A percentile compares a stretch with the other conserved stretches of the same genome.
Evolutionary conservation across 2,329 filamentous ascomycete species (phyloP).

Genomic region (Phyllosticta paracitricarpa): DNA sequence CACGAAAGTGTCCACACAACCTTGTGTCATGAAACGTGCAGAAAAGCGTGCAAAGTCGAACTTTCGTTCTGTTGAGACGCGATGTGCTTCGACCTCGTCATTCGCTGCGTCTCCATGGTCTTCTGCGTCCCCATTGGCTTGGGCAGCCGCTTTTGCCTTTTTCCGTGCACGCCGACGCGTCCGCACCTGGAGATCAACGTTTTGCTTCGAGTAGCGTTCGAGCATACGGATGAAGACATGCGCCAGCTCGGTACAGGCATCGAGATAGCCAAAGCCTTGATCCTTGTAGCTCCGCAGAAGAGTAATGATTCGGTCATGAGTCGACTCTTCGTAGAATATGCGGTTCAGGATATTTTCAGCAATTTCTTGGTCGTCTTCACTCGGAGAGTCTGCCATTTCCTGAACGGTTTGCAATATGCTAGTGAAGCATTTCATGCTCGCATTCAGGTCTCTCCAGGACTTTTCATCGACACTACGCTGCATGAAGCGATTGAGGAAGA

Average conservation of each 20-base stretch:
- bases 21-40: slow-evolving; percentile 70
- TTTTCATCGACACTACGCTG: slow-evolving; percentile 71
- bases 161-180: slow-evolving; percentile 65
- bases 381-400: slow-evolving; percentile 73
- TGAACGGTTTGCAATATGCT: slow-evolving; percentile 88
- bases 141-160: slow-evolving; percentile 44
- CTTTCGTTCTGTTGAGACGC: slow-evolving; percentile 69
- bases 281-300: slow-evolving; percentile 83
- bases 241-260: slow-evolving; percentile 80
- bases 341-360: slow-evolving; percentile 93
- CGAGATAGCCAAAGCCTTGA: slow-evolving; percentile 86
- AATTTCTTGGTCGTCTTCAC: slow-evolving; percentile 94
- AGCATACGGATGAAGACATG: slow-evolving; percentile 89
- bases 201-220: slow-evolving; percentile 89
- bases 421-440: slow-evolving; percentile 87
- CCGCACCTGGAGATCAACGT: slow-evolving; percentile 84
- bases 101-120: slow-evolving; percentile 51
- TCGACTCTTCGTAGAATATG: slow-evolving; percentile 97
- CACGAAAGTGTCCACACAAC: slow-evolving; percentile 81
- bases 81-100: slow-evolving; percentile 61
- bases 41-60: slow-evolving; percentile 88
- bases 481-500: slow-evolving; percentile 75
- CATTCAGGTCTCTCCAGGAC: slow-evolving; percentile 75
- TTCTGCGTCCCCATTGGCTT: slow-evolving; percentile 37
- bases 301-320: slow-evolving; percentile 75